Conservation (phyloP, 2,329 filamentous ascomycete genomes). For the Blumeriella jaapii region DNA sequence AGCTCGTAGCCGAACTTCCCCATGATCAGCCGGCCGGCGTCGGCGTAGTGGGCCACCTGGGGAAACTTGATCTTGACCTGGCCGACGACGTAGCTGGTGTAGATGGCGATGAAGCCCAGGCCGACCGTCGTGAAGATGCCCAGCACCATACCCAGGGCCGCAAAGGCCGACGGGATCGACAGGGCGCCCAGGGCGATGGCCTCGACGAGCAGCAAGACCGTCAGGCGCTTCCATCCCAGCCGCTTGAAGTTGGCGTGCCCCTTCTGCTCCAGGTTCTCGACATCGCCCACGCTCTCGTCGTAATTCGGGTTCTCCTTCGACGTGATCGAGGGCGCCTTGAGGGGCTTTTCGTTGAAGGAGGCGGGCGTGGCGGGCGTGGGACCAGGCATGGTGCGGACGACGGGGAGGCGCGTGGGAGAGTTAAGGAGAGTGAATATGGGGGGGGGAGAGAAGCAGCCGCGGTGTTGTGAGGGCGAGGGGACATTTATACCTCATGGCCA, state of each 20-base stretch:
- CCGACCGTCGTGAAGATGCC: conserved; percentile 19
- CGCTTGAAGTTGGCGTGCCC: conserved; percentile 17
- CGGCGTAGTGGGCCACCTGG: conserved; percentile 30
- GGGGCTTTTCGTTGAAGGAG: too few relatives aligned
- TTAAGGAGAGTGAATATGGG: too few relatives aligned
- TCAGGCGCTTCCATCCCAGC: conserved; percentile 37
- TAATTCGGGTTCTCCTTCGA: too few relatives aligned
- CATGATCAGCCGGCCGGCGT: conserved; percentile 42
- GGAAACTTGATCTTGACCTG: conserved; percentile 25
- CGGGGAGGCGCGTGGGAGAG: too few relatives aligned
- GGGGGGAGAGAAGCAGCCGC: too few relatives aligned
- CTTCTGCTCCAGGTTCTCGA: conserved; percentile 11
- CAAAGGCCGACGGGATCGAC: conserved; percentile 19
- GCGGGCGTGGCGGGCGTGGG: background rate
- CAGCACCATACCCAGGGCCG: conserved; percentile 20
- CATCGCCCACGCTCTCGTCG: conserved; percentile 7
- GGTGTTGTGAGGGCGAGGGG: too few relatives aligned
- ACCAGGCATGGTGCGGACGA: too few relatives aligned
- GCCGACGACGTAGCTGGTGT: conserved; percentile 32
- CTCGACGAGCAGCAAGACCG: conserved; percentile 38
- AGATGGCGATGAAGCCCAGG: conserved; percentile 29
- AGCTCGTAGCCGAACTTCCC: conserved; percentile 41
- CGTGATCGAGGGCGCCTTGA: too few relatives aligned
- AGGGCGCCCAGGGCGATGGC: conserved; percentile 23
- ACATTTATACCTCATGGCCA: conserved; percentile 1